These are phyloP conservation scores for Leishmania martiniquensis DNA, from an alignment of 208 protist species.

Conservation along the genomic window DNA sequence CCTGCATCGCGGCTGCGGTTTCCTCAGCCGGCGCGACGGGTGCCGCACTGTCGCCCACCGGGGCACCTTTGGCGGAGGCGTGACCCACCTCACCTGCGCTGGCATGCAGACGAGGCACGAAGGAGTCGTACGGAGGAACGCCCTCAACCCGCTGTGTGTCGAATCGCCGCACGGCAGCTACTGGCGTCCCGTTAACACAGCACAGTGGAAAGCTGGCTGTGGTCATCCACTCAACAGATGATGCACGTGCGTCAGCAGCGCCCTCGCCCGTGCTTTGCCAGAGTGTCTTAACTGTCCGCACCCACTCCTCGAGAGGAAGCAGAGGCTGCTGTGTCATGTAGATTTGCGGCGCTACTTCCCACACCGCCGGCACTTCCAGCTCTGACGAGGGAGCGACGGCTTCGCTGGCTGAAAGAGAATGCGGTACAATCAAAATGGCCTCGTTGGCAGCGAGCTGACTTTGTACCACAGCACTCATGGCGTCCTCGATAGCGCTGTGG, in stretches of 20 bases:
- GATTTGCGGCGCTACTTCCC: slow-evolving; percentile 2
- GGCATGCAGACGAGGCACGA: slow-evolving; percentile 17
- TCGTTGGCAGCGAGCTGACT: slow-evolving; percentile 18
- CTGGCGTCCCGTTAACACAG: background rate
- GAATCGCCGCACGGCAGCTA: slow-evolving; percentile 16
- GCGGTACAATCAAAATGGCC: slow-evolving; percentile 6
- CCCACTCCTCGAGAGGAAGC: slow-evolving; percentile 7
- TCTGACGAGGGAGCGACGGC: too few relatives aligned
- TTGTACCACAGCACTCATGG: slow-evolving; percentile 5
- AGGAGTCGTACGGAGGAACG: slow-evolving; percentile 16
- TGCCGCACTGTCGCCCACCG: background rate
- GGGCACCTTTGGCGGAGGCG: background rate
- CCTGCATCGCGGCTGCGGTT: background rate
- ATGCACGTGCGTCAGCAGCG: background rate
- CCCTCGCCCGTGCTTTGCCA: background rate
- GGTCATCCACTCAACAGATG: slow-evolving; percentile 20
- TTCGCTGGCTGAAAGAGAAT: background rate
- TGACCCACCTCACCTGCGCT: background rate
- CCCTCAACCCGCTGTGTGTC: slow-evolving; percentile 20
- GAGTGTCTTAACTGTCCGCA: background rate
- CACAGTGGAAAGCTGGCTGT: slow-evolving; percentile 10
- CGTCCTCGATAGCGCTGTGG: background rate
- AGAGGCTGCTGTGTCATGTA: slow-evolving; percentile 18
- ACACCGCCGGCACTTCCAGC: background rate
- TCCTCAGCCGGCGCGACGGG: background rate